Evolutionary conservation across 1,139 yeast species (phyloP), one percentile per base, ranked within the genome.

Genomic region (Diutina neorugosa): DNA sequence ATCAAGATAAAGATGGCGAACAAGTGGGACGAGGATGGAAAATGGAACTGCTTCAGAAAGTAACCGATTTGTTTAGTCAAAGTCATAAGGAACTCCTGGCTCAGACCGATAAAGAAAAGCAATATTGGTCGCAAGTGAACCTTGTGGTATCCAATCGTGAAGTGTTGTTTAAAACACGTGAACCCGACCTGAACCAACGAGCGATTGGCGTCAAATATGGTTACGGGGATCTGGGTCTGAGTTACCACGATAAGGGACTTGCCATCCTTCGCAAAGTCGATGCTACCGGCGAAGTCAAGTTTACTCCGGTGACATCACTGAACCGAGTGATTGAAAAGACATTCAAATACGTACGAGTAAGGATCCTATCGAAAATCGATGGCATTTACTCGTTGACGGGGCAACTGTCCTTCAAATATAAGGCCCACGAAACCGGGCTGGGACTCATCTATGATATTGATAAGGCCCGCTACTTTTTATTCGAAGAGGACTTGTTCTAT

Each of bases 211-310:
- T 91, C 42, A 88, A 87, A 61, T 91, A 86, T 63, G 98, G 98
- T 0, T 93, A 81, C 66, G 93, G 86, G 9, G 97, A 90, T 65
- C 82, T 96, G 0, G 98, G 98, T 0, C 87, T 96, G 0, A 78
- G 75, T 41, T 87, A 80, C 61, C 73, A 65, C 57, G 94, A 88
- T 59, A 77, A 79, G 57, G 97, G 97, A 1, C 69, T 84, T 49
- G 96, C 96, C 0, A 66, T 84, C 1, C 69, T 89, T 55, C 69
- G 81, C 58, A 69, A 71, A 55, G 68, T 70, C 55, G 62, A 61
- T 18, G 57, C 55, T n/a, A 61, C 67, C 1, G 78, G 78, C 0
- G 69, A 64, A 21, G 63, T 73, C 12, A 53, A 65, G 1, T 73
- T 75, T 56, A 62, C 63, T 44, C 75, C 78, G 1, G 55, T 63